These are phyloP conservation scores for Neofusicoccum kwambonambiense DNA, from an alignment of 2,329 filamentous ascomycete genomes.

Conservation along the genomic window DNA sequence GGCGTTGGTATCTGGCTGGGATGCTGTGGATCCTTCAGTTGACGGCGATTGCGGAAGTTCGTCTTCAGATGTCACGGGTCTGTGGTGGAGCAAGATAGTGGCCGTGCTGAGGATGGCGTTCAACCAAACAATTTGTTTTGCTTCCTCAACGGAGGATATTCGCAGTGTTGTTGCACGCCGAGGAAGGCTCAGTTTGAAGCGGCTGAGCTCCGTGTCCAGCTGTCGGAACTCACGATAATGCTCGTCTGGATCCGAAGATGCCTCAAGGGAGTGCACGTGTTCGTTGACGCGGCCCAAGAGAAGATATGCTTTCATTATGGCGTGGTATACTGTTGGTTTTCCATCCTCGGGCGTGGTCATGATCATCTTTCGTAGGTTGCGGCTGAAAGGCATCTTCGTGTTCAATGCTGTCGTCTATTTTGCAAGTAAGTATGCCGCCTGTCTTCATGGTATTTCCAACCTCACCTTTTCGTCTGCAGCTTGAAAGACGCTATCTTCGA, in stretches of 20 bases:
- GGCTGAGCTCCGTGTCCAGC: constrained; percentile 27
- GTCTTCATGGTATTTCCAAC: background rate
- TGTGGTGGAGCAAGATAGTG: constrained; percentile 28
- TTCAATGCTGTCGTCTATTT: background rate
- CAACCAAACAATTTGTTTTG: constrained; percentile 27
- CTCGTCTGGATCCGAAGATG: constrained; percentile 24
- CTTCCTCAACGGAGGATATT: background rate
- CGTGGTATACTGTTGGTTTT: constrained; percentile 24
- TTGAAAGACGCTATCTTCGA: constrained; percentile 23
- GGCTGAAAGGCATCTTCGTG: constrained; percentile 24
- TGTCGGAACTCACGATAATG: constrained; percentile 27
- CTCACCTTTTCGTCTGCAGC: background rate
- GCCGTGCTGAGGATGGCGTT: constrained; percentile 27
- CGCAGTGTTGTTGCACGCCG: constrained; percentile 20
- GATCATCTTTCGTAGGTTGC: constrained; percentile 27
- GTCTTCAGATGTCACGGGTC: background rate
- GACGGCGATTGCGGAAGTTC: background rate
- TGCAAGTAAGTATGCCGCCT: too few relatives aligned
- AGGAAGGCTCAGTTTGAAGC: constrained; percentile 30
- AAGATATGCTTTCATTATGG: constrained; percentile 26
- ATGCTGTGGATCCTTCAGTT: background rate
- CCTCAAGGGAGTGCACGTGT: constrained; percentile 30
- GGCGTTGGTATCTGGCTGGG: background rate
- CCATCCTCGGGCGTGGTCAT: constrained; percentile 23
- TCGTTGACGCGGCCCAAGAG: constrained; percentile 30